A percentile compares a stretch with the other conserved stretches of the same genome.
Conservation (phyloP, 371 early-diverging fungal genomes). For the Choanephora cucurbitarum region DNA sequence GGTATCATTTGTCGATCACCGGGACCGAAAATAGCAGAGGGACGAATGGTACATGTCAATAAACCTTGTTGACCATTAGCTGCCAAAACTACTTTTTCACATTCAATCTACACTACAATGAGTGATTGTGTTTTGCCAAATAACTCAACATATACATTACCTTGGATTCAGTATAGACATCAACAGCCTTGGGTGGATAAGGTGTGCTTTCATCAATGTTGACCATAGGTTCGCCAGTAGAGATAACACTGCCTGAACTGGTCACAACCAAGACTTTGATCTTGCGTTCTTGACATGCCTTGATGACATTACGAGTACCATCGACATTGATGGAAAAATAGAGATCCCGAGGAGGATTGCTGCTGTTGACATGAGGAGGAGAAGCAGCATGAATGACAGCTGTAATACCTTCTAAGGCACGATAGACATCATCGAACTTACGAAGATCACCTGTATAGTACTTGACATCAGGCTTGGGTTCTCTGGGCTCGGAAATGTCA, state of each 20-base stretch:
- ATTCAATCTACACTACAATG: constrained; percentile 52
- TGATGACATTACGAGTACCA: constrained; percentile 85
- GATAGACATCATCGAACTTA: constrained; percentile 61
- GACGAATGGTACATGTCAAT: constrained; percentile 80
- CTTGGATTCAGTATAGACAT: constrained; percentile 93
- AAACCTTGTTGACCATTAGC: constrained; percentile 73
- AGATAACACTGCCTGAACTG: constrained; percentile 87
- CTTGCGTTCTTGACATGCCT: constrained; percentile 68
- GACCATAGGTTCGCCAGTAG: constrained; percentile 74
- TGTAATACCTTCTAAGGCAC: constrained; percentile 66
- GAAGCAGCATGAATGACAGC: constrained; percentile 93
- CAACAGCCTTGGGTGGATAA: constrained; percentile 75
- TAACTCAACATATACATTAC: constrained; percentile 29
- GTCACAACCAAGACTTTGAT: constrained; percentile 85
- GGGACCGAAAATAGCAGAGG: constrained; percentile 94
- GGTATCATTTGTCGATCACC: constrained; percentile 86
- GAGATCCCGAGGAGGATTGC: constrained; percentile 81
- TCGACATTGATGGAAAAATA: constrained; percentile 83
- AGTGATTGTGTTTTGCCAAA: too few species aligned
- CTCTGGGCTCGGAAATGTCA: constrained; percentile 70
- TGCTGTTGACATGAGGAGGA: constrained; percentile 86
- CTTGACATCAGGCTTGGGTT: constrained; percentile 52
- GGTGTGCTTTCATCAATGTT: constrained; percentile 82
- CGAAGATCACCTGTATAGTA: constrained; percentile 81
- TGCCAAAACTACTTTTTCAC: constrained; percentile 83